Conservation (phyloP, 176 grass and related monocot genomes). For the Typha latifolia region DNA sequence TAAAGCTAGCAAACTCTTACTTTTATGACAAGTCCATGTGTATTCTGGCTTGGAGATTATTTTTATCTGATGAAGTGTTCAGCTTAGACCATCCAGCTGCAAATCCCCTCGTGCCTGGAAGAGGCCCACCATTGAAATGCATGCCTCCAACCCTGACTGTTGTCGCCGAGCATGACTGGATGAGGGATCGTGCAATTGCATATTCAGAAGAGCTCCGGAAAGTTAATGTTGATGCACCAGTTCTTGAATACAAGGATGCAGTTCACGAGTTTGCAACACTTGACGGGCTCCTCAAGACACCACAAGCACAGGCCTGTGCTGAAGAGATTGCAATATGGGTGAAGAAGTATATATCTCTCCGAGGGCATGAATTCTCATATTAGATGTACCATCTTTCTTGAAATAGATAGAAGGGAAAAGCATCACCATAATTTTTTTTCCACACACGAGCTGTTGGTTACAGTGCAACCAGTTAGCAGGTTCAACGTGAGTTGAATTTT, state of each 20-base stretch:
- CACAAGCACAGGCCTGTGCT: slow-evolving; percentile 75
- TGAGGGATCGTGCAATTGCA: slow-evolving; percentile 85
- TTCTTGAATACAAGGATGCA: slow-evolving; percentile 81
- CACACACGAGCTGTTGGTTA: neutral
- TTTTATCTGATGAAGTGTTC: slow-evolving; percentile 70
- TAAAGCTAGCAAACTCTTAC: slow-evolving; percentile 90
- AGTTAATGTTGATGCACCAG: slow-evolving; percentile 78
- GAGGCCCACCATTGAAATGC: slow-evolving; percentile 54
- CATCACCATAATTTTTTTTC: neutral
- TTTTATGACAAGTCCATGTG: slow-evolving; percentile 87
- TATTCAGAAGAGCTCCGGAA: slow-evolving; percentile 89
- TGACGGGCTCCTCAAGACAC: slow-evolving; percentile 81
- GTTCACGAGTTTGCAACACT: slow-evolving; percentile 84
- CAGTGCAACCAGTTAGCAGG: neutral
- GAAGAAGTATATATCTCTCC: slow-evolving; percentile 89
- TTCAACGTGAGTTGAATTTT: neutral
- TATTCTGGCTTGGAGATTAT: slow-evolving; percentile 79
- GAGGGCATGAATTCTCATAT: slow-evolving; percentile 89
- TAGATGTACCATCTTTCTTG: slow-evolving; percentile 32
- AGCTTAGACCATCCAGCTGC: slow-evolving; percentile 71
- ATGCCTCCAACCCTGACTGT: slow-evolving; percentile 85
- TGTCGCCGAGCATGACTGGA: slow-evolving; percentile 92
- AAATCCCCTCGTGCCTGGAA: slow-evolving; percentile 50
- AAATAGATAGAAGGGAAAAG: slow-evolving; percentile 35
- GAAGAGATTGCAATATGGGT: slow-evolving; percentile 94